These are phyloP conservation scores for Porodaedalea pini DNA, from an alignment of 1,284 basidiomycete species.

Conservation along the genomic window DNA sequence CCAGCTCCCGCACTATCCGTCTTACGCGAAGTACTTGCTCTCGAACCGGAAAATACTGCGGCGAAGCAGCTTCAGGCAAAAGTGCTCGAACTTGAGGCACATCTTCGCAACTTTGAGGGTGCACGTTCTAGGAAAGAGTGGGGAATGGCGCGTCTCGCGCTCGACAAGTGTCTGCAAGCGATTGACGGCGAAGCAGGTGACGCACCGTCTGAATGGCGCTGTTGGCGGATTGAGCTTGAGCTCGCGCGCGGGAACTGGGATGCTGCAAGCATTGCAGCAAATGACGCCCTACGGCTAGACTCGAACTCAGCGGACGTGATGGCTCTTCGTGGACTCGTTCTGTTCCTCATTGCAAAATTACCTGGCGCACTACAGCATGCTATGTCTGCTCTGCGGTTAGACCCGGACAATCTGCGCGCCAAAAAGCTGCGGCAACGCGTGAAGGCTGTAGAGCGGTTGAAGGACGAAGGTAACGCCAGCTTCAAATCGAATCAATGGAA, in stretches of 20 bases:
- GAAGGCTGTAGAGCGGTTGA: slow-evolving; percentile 75
- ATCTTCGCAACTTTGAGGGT: slow-evolving; percentile 59
- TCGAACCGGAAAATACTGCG: slow-evolving; percentile 54
- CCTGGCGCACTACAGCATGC: slow-evolving; percentile 72
- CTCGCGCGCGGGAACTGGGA: slow-evolving; percentile 69
- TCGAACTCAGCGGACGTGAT: slow-evolving; percentile 77
- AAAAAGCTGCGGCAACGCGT: slow-evolving; percentile 71
- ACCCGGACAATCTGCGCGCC: slow-evolving; percentile 75
- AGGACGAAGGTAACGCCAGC: slow-evolving; percentile 78
- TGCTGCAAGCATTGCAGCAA: slow-evolving; percentile 64
- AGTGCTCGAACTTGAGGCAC: slow-evolving; percentile 57
- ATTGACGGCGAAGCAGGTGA: slow-evolving; percentile 73
- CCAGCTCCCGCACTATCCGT: slow-evolving; percentile 62
- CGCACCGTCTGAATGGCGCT: slow-evolving; percentile 70
- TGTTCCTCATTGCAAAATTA: slow-evolving; percentile 74
- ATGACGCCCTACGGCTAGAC: slow-evolving; percentile 71
- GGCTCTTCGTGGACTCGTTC: slow-evolving; percentile 74
- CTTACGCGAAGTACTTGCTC: slow-evolving; percentile 49
- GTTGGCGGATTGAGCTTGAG: slow-evolving; percentile 77
- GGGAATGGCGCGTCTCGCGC: slow-evolving; percentile 63
- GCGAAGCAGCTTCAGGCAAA: slow-evolving; percentile 60
- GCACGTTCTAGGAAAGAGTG: slow-evolving; percentile 62
- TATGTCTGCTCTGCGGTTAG: slow-evolving; percentile 70
- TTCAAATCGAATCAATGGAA: slow-evolving; percentile 65
- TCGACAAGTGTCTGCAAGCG: slow-evolving; percentile 68